Evolutionary conservation across 306 rosid species (phyloP).

Genomic region (Rosa chinensis): DNA sequence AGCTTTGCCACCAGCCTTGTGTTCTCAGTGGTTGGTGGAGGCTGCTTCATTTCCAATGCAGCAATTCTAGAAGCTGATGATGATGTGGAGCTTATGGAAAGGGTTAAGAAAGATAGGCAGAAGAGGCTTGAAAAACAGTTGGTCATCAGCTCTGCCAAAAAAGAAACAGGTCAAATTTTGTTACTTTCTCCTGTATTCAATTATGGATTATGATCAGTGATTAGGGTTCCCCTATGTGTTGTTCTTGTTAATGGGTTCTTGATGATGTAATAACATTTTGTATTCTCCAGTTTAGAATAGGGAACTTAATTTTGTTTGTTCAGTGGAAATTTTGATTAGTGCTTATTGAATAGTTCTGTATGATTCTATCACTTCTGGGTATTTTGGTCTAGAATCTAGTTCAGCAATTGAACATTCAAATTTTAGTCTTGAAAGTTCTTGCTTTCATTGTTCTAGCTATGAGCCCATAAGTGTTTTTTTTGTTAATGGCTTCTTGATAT

Average conservation of each 20-base stretch:
- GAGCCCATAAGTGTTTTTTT: no score
- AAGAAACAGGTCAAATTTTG: conserved; percentile 64
- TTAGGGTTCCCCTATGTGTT: background rate
- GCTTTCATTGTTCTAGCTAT: no score
- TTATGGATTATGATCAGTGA: background rate
- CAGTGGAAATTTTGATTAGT: background rate
- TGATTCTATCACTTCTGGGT: background rate
- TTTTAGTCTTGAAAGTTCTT: no score
- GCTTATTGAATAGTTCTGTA: background rate
- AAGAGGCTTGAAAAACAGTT: conserved; percentile 87
- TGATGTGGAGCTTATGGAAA: conserved; percentile 85
- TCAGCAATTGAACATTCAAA: no score
- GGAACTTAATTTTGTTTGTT: background rate
- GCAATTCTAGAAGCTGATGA: conserved; percentile 97
- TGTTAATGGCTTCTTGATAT: no score
- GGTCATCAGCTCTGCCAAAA: conserved; percentile 65
- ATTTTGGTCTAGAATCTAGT: background rate
- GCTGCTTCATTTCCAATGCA: conserved; percentile 52
- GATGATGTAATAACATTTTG: background rate
- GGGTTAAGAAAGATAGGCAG: conserved; percentile 74
- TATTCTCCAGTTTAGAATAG: background rate
- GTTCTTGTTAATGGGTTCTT: background rate
- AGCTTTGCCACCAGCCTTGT: conserved; percentile 49
- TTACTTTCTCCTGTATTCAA: background rate
- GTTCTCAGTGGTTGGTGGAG: conserved; percentile 49